A percentile compares a stretch with the other conserved stretches of the same genome.
phyloP scores from a whole-genome alignment of 2,329 filamentous ascomycete genomes.

The Elsinoe fawcettii region DNA sequence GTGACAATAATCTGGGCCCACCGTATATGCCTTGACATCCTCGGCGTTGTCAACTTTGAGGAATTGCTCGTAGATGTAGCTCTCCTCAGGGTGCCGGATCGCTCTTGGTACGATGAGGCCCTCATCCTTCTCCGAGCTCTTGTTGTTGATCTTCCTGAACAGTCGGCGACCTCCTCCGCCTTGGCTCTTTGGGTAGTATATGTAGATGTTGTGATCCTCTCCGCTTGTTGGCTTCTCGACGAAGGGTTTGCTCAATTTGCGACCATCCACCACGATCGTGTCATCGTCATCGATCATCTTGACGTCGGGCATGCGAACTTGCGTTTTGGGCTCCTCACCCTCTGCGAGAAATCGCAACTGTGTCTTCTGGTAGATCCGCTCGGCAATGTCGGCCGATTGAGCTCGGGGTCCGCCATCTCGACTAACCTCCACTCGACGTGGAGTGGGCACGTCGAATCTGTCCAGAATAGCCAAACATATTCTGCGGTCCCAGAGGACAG shows the following conservation, averaged over 20 bases:
- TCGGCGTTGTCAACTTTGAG: slow-evolving; percentile 94
- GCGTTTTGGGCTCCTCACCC: slow-evolving; percentile 10
- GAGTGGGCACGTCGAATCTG: slow-evolving; percentile 80
- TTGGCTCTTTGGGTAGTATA: slow-evolving; percentile 83
- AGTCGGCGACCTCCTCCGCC: slow-evolving; percentile 85
- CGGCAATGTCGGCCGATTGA: slow-evolving; percentile 69
- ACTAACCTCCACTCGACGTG: slow-evolving; percentile 80
- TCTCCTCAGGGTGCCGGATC: slow-evolving; percentile 70
- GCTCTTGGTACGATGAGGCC: slow-evolving; percentile 68
- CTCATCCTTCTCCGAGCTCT: slow-evolving; percentile 89
- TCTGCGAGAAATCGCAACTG: slow-evolving; percentile 48
- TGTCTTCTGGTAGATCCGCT: slow-evolving; percentile 71
- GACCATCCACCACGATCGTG: slow-evolving; percentile 78
- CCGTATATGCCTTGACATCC: slow-evolving; percentile 97
- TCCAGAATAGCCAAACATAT: slow-evolving; percentile 84
- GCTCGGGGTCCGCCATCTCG: slow-evolving; percentile 82
- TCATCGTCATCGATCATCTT: slow-evolving; percentile 87
- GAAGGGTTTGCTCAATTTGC: slow-evolving; percentile 78
- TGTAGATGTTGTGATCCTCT: slow-evolving; percentile 97
- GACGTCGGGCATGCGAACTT: slow-evolving; percentile 45
- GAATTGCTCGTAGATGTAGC: slow-evolving; percentile 96
- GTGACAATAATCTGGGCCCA: slow-evolving; percentile 86
- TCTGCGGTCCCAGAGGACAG: slow-evolving; percentile 90
- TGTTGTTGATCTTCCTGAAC: slow-evolving; percentile 97
- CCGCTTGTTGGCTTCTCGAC: slow-evolving; percentile 98